These are phyloP conservation scores for Capronia epimyces DNA, from an alignment of 2,329 filamentous ascomycete genomes.

Conservation along the genomic window DNA sequence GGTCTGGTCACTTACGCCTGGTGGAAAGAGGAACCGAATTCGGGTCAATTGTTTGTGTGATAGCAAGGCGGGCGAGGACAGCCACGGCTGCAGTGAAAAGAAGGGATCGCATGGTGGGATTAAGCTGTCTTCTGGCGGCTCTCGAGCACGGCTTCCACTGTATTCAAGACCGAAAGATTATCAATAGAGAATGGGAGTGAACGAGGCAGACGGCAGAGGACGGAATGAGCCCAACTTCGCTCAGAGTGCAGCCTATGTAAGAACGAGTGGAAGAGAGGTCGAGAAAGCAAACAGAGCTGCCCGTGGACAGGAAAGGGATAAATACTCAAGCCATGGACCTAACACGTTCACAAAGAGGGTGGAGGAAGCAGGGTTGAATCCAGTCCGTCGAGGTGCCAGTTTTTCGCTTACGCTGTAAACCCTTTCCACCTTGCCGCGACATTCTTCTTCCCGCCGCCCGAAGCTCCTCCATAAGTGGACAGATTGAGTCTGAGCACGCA, in stretches of 20 bases:
- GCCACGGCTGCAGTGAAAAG: constrained; percentile 31
- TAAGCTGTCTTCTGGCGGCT: background rate
- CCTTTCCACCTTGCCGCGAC: constrained; percentile 1
- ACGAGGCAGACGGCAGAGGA: background rate
- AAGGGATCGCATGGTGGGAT: constrained; percentile 25
- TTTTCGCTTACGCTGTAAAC: background rate
- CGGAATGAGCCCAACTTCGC: background rate
- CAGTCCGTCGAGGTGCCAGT: constrained; percentile 8
- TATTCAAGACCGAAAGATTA: background rate
- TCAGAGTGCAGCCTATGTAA: background rate
- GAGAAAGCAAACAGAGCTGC: background rate
- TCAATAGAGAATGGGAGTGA: background rate
- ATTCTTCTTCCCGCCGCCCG: constrained; percentile 14
- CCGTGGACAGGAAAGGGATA: constrained; percentile 3
- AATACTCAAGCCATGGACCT: background rate
- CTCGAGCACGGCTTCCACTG: background rate
- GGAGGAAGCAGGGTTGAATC: constrained; percentile 13
- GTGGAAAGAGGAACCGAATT: constrained; percentile 35
- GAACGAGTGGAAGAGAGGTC: background rate
- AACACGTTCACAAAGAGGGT: constrained; percentile 7
- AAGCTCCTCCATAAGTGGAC: background rate
- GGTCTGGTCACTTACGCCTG: constrained; percentile 33
- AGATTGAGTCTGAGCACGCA: background rate
- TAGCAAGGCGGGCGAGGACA: constrained; percentile 34
- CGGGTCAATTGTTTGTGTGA: constrained; percentile 38